Conservation (phyloP, 2,329 filamentous ascomycete genomes). For the Sclerotinia trifoliorum region DNA sequence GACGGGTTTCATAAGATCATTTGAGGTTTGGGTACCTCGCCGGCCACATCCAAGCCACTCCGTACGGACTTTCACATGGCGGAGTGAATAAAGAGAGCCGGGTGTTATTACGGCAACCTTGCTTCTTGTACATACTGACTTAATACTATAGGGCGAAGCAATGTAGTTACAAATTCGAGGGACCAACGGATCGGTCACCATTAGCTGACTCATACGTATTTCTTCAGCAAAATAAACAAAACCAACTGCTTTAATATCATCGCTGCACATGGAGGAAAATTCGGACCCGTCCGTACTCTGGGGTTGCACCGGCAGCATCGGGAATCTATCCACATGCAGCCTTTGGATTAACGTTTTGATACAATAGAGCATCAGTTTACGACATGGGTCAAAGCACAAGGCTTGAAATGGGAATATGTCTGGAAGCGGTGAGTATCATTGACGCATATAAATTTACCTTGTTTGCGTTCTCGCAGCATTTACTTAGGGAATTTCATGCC, state of each 20-base stretch:
- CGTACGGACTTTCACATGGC: background rate
- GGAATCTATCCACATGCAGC: constrained; percentile 1
- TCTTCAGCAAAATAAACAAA: background rate
- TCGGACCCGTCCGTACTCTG: background rate
- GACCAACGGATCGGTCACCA: background rate
- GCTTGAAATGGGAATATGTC: background rate
- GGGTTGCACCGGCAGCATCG: background rate
- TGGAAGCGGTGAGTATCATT: constrained; percentile 2
- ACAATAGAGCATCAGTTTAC: background rate
- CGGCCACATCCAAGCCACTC: too few relatives aligned
- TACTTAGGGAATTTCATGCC: background rate
- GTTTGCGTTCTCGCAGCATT: background rate
- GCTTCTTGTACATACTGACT: background rate
- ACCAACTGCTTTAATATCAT: background rate
- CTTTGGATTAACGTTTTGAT: background rate
- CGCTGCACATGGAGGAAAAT: background rate
- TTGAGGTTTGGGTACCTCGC: background rate
- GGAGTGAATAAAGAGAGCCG: background rate
- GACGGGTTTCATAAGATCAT: background rate
- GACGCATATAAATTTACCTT: background rate
- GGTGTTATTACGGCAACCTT: background rate
- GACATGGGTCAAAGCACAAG: background rate
- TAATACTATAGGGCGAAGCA: background rate
- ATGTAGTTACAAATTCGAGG: background rate
- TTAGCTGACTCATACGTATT: background rate